These are phyloP conservation scores for Suillus variegatus DNA, from an alignment of 768 basidiomycete species.

Conservation along the genomic window DNA sequence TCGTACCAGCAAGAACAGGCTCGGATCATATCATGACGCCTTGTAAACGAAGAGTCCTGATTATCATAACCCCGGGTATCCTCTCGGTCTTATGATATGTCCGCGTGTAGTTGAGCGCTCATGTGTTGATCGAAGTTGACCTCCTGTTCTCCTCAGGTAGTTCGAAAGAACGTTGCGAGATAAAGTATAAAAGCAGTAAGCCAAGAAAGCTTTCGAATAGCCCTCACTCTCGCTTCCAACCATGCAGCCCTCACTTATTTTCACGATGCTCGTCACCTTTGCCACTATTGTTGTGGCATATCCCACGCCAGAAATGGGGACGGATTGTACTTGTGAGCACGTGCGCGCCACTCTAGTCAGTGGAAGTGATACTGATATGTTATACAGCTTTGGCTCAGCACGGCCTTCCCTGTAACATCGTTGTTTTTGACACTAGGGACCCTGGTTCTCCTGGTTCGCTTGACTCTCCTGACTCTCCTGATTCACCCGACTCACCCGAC, in stretches of 20 bases:
- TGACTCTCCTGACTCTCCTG: background rate
- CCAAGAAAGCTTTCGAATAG: background rate
- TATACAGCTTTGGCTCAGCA: background rate
- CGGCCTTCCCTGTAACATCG: background rate
- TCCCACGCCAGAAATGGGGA: background rate
- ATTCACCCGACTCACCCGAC: background rate
- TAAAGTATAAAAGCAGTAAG: background rate
- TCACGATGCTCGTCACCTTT: background rate
- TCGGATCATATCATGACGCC: no score
- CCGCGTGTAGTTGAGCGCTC: background rate
- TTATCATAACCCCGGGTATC: no score
- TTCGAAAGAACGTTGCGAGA: background rate
- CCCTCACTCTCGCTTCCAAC: background rate
- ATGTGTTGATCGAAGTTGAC: background rate
- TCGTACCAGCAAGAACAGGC: no score
- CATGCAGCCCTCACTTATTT: background rate
- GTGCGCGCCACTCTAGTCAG: background rate
- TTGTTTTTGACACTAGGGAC: background rate
- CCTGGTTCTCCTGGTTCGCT: background rate
- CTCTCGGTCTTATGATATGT: background rate
- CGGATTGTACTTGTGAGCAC: background rate
- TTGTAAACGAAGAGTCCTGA: no score
- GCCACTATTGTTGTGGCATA: background rate
- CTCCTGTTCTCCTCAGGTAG: background rate
- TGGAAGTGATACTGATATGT: background rate